phyloP scores from a whole-genome alignment of 257 asterid species.

The Capsicum baccatum region DNA sequence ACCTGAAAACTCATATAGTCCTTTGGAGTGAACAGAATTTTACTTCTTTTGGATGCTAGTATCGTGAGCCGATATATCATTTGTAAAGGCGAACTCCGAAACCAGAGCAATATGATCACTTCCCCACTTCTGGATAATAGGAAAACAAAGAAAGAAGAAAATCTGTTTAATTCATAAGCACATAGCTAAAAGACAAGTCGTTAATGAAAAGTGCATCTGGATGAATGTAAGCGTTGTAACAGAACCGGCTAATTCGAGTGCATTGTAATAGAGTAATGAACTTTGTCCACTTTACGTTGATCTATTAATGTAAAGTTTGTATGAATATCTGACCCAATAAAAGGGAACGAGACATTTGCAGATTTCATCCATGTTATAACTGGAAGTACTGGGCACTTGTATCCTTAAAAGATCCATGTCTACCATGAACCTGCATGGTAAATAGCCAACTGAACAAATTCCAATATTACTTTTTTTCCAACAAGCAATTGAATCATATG shows the following conservation, averaged over 20 bases:
- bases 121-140: constrained; percentile 89
- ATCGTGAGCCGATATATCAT: constrained; percentile 35
- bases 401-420: constrained; percentile 4
- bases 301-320: constrained; percentile 6
- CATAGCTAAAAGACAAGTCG: background rate
- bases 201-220: background rate
- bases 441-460: background rate
- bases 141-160: constrained; percentile 24
- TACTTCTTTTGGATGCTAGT: constrained; percentile 28
- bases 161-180: background rate
- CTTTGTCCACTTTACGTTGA: background rate
- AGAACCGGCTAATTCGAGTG: background rate
- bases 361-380: background rate
- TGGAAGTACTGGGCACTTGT: background rate
- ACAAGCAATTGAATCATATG: background rate
- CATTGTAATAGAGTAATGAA: background rate
- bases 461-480: background rate
- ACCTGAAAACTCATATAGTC: constrained; percentile 6
- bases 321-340: background rate
- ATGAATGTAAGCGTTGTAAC: background rate
- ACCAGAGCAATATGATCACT: constrained; percentile 97
- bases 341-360: background rate
- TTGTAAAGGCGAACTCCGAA: constrained; percentile 74
- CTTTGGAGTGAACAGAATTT: constrained; percentile 20
- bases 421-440: constrained; percentile 16